Evolutionary conservation across 441 rosid species (phyloP).

Genomic region (Erodium trifolium): DNA sequence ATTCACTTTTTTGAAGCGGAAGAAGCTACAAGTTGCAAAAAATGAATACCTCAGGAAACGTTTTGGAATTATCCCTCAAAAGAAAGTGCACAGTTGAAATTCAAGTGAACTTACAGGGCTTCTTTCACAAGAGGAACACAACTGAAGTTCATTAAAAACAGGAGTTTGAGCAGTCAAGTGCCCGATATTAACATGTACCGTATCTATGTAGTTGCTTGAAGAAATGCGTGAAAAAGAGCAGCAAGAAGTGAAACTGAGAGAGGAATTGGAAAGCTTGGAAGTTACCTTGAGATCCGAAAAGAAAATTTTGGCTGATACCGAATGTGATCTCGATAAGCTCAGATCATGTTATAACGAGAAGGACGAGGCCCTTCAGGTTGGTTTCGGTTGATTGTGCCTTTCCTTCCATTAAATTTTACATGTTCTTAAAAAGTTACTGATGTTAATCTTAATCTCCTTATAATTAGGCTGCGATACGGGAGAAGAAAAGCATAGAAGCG

Average conservation of each 20-base stretch:
- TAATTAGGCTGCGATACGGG: conserved; percentile 47
- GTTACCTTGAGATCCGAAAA: conserved; percentile 53
- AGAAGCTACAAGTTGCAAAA: too few species aligned
- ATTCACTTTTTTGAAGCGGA: too few species aligned
- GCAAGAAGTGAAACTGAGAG: conserved; percentile 49
- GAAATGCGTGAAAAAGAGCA: conserved; percentile 63
- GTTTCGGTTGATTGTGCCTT: conserved; percentile 20
- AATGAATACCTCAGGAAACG: too few species aligned
- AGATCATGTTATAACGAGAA: conserved; percentile 52
- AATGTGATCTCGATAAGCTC: conserved; percentile 49
- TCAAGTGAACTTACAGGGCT: too few species aligned
- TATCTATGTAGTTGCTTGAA: conserved; percentile 48
- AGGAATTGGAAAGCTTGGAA: conserved; percentile 55
- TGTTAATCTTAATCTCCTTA: conserved; percentile 18
- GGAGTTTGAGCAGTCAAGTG: too few species aligned
- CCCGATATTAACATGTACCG: conserved; percentile 17
- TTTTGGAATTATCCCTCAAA: too few species aligned
- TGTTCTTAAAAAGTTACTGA: background rate
- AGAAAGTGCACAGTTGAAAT: too few species aligned
- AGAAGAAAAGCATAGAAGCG: conserved; percentile 55
- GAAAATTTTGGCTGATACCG: conserved; percentile 46
- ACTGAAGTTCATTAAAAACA: too few species aligned
- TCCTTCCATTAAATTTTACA: conserved; percentile 1
- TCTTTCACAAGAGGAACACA: too few species aligned
- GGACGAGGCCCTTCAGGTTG: conserved; percentile 59